Conservation (phyloP, 345 rosid genomes). For the Boechera stricta region DNA sequence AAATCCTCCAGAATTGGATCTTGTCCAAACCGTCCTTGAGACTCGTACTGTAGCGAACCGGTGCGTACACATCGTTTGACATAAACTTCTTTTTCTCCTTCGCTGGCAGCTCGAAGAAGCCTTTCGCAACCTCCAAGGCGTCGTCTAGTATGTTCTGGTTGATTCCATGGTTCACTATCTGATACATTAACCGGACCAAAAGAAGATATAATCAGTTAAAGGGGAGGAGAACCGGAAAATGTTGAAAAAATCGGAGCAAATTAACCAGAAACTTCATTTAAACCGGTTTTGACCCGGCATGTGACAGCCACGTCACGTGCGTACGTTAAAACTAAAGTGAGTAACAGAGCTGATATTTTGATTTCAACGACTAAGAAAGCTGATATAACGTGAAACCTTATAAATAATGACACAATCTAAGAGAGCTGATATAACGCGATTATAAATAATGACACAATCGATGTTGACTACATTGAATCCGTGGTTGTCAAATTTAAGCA, state of each 20-base stretch:
- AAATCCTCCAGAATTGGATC: slow-evolving; percentile 66
- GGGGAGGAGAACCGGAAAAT: slow-evolving; percentile 28
- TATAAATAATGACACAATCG: slow-evolving; percentile 1
- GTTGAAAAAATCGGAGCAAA: background rate
- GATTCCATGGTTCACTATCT: slow-evolving; percentile 73
- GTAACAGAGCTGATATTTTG: background rate
- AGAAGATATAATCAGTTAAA: background rate
- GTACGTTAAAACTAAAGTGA: background rate
- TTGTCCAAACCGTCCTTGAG: slow-evolving; percentile 59
- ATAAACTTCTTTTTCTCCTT: slow-evolving; percentile 57
- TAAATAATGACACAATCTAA: background rate
- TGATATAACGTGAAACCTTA: background rate
- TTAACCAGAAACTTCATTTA: background rate
- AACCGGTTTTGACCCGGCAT: slow-evolving; percentile 16
- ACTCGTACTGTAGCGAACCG: slow-evolving; percentile 67
- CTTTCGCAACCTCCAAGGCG: slow-evolving; percentile 52
- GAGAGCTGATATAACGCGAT: background rate
- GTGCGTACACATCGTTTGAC: slow-evolving; percentile 61
- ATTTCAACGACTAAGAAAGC: background rate
- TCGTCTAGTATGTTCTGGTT: slow-evolving; percentile 51
- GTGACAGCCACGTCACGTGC: slow-evolving; percentile 25
- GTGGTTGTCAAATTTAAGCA: background rate
- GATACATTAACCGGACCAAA: slow-evolving; percentile 4
- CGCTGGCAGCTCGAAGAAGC: slow-evolving; percentile 53
- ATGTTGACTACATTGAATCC: background rate